Evolutionary conservation across 2,329 filamentous ascomycete genomes (phyloP), one percentile per base, ranked within the genome.

Genomic region (Sarocladium kiliense): DNA sequence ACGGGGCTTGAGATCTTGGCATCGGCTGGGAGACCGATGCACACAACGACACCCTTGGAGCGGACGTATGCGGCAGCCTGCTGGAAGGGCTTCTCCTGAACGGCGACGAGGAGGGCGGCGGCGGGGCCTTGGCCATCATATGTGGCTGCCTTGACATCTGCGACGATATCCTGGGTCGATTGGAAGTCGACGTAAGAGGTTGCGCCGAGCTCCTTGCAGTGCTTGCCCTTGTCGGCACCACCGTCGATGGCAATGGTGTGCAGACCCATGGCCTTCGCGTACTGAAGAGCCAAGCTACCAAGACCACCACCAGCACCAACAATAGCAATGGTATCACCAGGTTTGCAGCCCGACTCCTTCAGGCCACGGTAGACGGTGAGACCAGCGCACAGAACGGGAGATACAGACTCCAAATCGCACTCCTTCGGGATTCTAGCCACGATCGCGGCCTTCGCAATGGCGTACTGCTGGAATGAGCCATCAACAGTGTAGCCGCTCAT

Each of bases 401-500:
- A 82, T 56, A 95, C 79, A 53, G 84, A 84, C 66, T 92, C 91
- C 44, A 96, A 84, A 57, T 84, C 77, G 59, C 87, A 81, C 16
- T 87, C 83, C 71, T 92, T 87, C 61, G 89, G 88, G 60, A 97
- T 87, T 62, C 87, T 85, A 26, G 91, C 89, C 16, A 94, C 85
- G 71, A 96, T 89, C 18, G 87, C 84, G 16, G 91, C 91, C 72
- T 96, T 95, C 62, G 86, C 91, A 62, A 96, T 83, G 70, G 82
- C 84, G 76, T 96, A 97, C 77, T 96, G 86, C 77, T 97, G 92
- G 81, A 97, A 97, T 41, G 86, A 86, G 30, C 92, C 92, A 69
- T 96, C 89, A 68, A 96, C 91, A 3, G 90, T 95, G 80, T 95
- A 96, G 56, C 93, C 93, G 1, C 91, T 95, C 39, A 96, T 82